Conservation (phyloP, 2,329 filamentous ascomycete genomes). For the Aspergillus calidoustus region DNA sequence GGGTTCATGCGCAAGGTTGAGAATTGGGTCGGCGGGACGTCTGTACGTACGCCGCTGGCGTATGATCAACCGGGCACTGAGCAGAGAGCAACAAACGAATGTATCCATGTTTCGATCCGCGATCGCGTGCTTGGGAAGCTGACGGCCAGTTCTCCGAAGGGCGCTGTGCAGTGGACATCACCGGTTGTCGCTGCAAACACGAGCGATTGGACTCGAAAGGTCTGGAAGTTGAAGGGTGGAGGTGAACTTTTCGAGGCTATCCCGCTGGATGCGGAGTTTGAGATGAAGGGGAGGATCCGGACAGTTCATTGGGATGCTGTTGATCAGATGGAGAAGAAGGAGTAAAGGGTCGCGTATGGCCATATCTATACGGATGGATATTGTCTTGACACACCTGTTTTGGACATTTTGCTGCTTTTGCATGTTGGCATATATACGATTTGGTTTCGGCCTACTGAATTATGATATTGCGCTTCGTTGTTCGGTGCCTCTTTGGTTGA, state of each 20-base stretch:
- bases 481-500: too few species aligned
- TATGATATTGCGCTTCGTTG: too few species aligned
- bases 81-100: constrained; percentile 16
- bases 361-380: too few species aligned
- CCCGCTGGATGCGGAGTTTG: constrained; percentile 4
- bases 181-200: not conserved
- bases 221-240: not conserved
- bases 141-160: not conserved
- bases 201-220: not conserved
- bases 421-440: too few species aligned
- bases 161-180: not conserved
- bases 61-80: constrained; percentile 14
- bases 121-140: not conserved
- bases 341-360: not conserved
- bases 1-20: constrained; percentile 20
- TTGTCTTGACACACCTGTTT: too few species aligned
- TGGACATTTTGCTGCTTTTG: too few species aligned
- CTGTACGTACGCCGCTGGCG: constrained; percentile 20
- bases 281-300: constrained; percentile 20
- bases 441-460: too few species aligned
- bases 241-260: not conserved
- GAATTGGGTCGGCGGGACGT: constrained; percentile 14
- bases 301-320: constrained; percentile 15
- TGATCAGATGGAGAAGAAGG: not conserved
- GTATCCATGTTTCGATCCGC: constrained; percentile 21